Conservation (phyloP, 148 eudicot species). For the Dianthus caryophyllus region DNA sequence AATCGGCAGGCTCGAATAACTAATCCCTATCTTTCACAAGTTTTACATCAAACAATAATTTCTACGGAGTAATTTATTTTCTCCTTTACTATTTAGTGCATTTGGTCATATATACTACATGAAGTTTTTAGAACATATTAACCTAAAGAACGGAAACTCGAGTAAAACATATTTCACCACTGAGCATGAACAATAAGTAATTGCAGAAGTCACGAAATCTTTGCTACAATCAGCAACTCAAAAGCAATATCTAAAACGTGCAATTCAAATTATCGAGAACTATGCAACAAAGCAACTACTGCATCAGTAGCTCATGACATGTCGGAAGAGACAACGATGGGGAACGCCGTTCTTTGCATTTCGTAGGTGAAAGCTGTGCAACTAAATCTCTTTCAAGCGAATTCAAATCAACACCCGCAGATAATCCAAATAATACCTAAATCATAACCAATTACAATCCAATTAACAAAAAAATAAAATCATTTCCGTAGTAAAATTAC, state of each 20-base stretch:
- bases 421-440: constrained; percentile 83
- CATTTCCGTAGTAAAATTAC: too few species aligned
- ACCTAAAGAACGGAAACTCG: too few species aligned
- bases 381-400: constrained; percentile 60
- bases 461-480: constrained; percentile 10
- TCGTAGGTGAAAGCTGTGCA: constrained; percentile 36
- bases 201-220: not conserved
- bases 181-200: not conserved
- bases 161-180: not conserved
- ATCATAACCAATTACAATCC: constrained; percentile 5
- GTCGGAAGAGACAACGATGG: constrained; percentile 64
- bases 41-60: not conserved
- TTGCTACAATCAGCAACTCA: not conserved
- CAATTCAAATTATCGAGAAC: not conserved
- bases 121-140: not conserved
- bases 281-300: not conserved
- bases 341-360: constrained; percentile 31
- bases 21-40: not conserved
- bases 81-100: not conserved
- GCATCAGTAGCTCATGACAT: constrained; percentile 76
- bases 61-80: not conserved
- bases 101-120: not conserved
- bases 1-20: too few species aligned
- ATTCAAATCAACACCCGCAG: constrained; percentile 54
- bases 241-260: not conserved